Evolutionary conservation across 345 rosid species (phyloP).

Genomic region (Ceriops tagal): DNA sequence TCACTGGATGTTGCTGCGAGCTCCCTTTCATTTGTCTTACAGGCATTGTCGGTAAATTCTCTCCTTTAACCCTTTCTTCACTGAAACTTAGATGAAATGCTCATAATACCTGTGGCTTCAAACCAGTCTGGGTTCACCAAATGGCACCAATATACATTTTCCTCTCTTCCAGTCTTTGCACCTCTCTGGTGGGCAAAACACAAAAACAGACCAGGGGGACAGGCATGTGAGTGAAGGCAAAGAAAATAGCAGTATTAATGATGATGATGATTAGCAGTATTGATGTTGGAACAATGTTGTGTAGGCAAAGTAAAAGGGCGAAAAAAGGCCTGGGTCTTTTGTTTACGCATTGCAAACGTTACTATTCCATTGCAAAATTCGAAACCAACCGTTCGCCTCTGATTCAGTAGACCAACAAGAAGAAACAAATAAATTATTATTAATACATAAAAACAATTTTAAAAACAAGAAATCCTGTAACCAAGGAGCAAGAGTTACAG

Average conservation of each 20-base stretch:
- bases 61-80: not conserved
- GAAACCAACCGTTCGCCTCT: slow-evolving; percentile 18
- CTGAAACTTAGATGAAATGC: slow-evolving; percentile 14
- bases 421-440: not conserved
- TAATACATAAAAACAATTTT: not conserved
- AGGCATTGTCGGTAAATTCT: slow-evolving; percentile 47
- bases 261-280: slow-evolving; percentile 10
- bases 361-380: slow-evolving; percentile 35
- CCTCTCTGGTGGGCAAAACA: slow-evolving; percentile 13
- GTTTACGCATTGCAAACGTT: slow-evolving; percentile 34
- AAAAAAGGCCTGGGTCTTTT: slow-evolving; percentile 16
- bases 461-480: not conserved
- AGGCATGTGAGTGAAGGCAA: slow-evolving; percentile 39
- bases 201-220: slow-evolving; percentile 19
- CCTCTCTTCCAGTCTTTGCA: slow-evolving; percentile 18
- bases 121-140: slow-evolving; percentile 28
- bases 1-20: slow-evolving; percentile 65
- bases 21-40: slow-evolving; percentile 81
- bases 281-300: slow-evolving; percentile 21
- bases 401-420: slow-evolving; percentile 22
- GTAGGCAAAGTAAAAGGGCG: slow-evolving; percentile 23
- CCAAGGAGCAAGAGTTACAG: slow-evolving; percentile 3
- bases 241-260: slow-evolving; percentile 25
- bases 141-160: slow-evolving; percentile 22
- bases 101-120: slow-evolving; percentile 1